Base-by-base conservation (phyloP, 768 basidiomycete species). In the Psilocybe sp. region DNA sequence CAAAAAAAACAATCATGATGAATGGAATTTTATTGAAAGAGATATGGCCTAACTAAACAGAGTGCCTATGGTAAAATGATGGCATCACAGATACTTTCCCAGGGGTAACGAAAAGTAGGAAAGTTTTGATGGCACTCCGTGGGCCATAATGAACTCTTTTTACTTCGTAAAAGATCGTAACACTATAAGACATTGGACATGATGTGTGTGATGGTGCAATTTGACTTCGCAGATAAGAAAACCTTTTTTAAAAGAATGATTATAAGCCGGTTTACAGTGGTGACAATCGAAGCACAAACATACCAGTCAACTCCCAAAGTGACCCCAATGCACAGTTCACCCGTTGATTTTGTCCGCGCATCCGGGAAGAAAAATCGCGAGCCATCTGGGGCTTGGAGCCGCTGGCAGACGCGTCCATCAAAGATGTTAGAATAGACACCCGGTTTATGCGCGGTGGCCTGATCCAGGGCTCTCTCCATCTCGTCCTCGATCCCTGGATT, bases 191-290 rank as follows among this genome's bases (percentile, higher is more conserved):
- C 38, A 67, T 67, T 0, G 68, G 68, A 60, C 7, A 52, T 9
- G 65, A 71, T 0, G 67, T 57, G 44, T 73, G 68, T 0, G 68
- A 71, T 1, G 69, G 66, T 1, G 66, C 56, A 39, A 70, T 69
- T 5, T 62, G 61, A 47, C 67, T 68, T 1, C 59, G 60, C 0
- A 70, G 52, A 41, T 72, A 69, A 0, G 67, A 71, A 46, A 72
- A 69, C 69, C 70, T 70, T 19, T 19, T 28, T 28, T 28, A 7
- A 44, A 28, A 28, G 11, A 18, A 11, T n/a, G n/a, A n/a, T n/a
- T n/a, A n/a, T n/a, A n/a, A n/a, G n/a, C n/a, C n/a, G n/a, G n/a
- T n/a, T n/a, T n/a, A n/a, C n/a, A n/a, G n/a, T n/a, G n/a, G n/a
- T n/a, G n/a, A n/a, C n/a, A n/a, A n/a, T 23, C 41, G 13, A 23